Conservation (phyloP, 2,329 filamentous ascomycete species). For the Blastomyces emzantsi region DNA sequence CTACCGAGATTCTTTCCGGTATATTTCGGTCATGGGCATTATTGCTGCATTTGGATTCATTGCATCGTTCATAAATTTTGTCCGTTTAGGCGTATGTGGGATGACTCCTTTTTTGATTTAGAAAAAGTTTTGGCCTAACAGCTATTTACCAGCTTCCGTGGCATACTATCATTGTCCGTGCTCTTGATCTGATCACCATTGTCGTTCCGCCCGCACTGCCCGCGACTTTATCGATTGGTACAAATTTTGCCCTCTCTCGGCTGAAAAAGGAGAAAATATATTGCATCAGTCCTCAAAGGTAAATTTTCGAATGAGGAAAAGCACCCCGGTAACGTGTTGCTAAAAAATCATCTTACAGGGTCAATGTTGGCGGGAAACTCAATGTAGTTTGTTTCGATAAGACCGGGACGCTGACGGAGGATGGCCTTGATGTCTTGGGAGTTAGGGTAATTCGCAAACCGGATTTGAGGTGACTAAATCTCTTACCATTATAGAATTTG, state of each 20-base stretch:
- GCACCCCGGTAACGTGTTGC: neutral
- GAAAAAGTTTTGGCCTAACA: constrained; percentile 17
- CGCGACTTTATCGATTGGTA: constrained; percentile 91
- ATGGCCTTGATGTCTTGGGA: constrained; percentile 87
- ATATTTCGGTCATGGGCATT: constrained; percentile 90
- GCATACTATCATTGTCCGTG: constrained; percentile 85
- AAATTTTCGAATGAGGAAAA: constrained; percentile 7
- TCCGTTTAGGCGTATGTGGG: constrained; percentile 56
- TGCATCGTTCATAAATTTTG: constrained; percentile 86
- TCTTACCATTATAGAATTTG: neutral
- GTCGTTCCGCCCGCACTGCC: constrained; percentile 92
- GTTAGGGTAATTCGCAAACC: constrained; percentile 65
- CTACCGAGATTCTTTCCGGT: constrained; percentile 93
- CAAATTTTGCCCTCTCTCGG: constrained; percentile 81
- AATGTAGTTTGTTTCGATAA: constrained; percentile 82
- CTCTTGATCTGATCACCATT: constrained; percentile 92
- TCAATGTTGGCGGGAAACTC: constrained; percentile 91
- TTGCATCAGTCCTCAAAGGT: constrained; percentile 86
- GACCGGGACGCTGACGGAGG: constrained; percentile 70
- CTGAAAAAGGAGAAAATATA: constrained; percentile 88
- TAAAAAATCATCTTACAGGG: constrained; percentile 40
- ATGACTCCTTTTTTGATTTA: neutral
- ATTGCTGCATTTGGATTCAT: constrained; percentile 82
- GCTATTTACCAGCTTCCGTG: constrained; percentile 52
- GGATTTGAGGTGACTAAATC: constrained; percentile 35